These are phyloP conservation scores for Ustilago hordei DNA, from an alignment of 1,284 basidiomycete species.

Conservation along the genomic window DNA sequence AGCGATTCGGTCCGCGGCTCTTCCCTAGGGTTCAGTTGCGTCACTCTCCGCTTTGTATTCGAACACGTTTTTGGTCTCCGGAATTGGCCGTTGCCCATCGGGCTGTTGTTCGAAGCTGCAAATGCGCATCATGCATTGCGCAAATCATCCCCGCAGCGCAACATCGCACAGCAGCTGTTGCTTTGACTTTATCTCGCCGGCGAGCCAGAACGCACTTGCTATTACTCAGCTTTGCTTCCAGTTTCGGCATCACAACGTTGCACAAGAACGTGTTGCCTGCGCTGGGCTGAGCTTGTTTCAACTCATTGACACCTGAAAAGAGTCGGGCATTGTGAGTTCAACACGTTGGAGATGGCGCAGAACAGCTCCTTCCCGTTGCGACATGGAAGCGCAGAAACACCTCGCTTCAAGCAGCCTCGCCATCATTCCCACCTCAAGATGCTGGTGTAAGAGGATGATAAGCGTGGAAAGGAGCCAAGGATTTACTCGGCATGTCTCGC, in stretches of 20 bases:
- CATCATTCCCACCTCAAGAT: not conserved
- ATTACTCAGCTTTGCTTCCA: not conserved
- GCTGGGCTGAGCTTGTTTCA: not conserved
- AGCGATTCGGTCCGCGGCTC: slow-evolving; percentile 9
- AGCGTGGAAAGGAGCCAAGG: not conserved
- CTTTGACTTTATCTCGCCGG: not conserved
- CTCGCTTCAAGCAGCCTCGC: not conserved
- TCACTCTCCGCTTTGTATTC: not conserved
- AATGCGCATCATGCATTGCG: slow-evolving; percentile 7
- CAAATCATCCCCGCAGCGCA: slow-evolving; percentile 4
- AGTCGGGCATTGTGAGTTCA: not conserved
- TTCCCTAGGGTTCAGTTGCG: not conserved
- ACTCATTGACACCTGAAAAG: not conserved
- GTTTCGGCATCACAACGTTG: not conserved
- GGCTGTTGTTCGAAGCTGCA: not conserved
- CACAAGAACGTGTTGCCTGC: not conserved
- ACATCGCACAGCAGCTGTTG: not conserved
- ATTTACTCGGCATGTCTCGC: not conserved
- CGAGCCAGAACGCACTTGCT: not conserved
- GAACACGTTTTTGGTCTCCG: slow-evolving; percentile 4
- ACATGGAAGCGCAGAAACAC: not conserved
- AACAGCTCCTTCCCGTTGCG: not conserved
- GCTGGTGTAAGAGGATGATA: not conserved
- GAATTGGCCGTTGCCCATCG: slow-evolving; percentile 11
- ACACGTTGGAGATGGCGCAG: not conserved